Conservation (phyloP, 345 rosid genomes). For the Euphorbia peplus region DNA sequence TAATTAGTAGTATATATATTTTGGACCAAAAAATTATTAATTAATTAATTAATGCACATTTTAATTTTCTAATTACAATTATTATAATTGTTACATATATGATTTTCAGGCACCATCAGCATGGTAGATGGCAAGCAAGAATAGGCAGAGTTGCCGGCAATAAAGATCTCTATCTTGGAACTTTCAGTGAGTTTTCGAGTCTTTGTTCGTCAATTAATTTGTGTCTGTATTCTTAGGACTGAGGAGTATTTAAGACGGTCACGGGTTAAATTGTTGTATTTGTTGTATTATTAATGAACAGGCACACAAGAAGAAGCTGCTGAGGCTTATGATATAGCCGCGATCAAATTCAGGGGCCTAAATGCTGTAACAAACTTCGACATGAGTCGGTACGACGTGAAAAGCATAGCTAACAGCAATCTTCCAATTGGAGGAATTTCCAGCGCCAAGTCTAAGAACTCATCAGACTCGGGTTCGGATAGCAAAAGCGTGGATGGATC, state of each 20-base stretch:
- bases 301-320: constrained; percentile 89
- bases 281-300: constrained; percentile 17
- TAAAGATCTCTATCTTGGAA: constrained; percentile 96
- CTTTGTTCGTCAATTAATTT: not conserved
- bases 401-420: constrained; percentile 73
- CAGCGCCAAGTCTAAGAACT: constrained; percentile 35
- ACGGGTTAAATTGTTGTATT: too few relatives aligned
- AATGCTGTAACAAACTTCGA: constrained; percentile 93
- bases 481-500: constrained; percentile 38
- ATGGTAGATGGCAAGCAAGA: constrained; percentile 98
- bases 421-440: constrained; percentile 79
- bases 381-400: constrained; percentile 90
- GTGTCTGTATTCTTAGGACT: not conserved
- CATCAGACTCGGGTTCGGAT: constrained; percentile 44
- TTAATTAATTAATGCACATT: not conserved
- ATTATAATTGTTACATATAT: not conserved
- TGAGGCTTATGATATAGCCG: constrained; percentile 71
- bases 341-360: constrained; percentile 85
- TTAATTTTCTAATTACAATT: not conserved
- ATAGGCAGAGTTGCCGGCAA: constrained; percentile 98
- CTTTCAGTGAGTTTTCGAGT: constrained; percentile 61
- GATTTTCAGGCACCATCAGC: constrained; percentile 81
- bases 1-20: not conserved
- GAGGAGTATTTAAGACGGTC: too few relatives aligned
- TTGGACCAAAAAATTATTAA: not conserved